phyloP scores from a whole-genome alignment of 1,284 basidiomycete genomes.

The Puccinia polysora region DNA sequence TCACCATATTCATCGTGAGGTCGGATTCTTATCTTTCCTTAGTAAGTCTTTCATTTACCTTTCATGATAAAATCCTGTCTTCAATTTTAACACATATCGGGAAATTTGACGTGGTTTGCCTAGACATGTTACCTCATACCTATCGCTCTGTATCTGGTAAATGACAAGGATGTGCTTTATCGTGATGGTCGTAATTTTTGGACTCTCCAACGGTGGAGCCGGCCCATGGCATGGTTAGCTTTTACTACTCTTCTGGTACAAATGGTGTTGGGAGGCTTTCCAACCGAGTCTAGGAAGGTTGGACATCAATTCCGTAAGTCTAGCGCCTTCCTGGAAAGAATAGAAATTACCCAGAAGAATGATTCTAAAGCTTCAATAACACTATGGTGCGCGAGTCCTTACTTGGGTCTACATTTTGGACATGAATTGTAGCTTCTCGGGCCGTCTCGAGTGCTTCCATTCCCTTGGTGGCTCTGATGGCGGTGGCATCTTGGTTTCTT shows the following conservation, averaged over 20 bases:
- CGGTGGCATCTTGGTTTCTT: background rate
- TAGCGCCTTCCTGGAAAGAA: background rate
- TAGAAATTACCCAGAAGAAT: no score
- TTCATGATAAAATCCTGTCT: background rate
- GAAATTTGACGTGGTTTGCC: background rate
- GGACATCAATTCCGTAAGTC: slow-evolving; percentile 21
- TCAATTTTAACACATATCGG: background rate
- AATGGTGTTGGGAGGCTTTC: slow-evolving; percentile 17
- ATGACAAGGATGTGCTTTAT: slow-evolving; percentile 14
- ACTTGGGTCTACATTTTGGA: background rate
- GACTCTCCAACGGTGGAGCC: background rate
- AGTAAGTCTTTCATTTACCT: background rate
- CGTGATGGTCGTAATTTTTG: slow-evolving; percentile 15
- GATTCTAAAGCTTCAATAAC: no score
- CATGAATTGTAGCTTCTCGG: background rate
- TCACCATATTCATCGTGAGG: slow-evolving; percentile 20
- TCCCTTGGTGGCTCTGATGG: slow-evolving; percentile 29
- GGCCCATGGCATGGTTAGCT: slow-evolving; percentile 33
- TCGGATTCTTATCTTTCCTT: slow-evolving; percentile 29
- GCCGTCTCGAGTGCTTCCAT: slow-evolving; percentile 30
- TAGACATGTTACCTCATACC: slow-evolving; percentile 15
- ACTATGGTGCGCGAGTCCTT: no score
- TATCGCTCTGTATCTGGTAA: background rate
- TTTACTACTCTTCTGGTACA: slow-evolving; percentile 21
- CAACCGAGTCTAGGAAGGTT: slow-evolving; percentile 7